Base-by-base conservation (phyloP, 805 yeast species). In the Millerozyma acaciae region DNA sequence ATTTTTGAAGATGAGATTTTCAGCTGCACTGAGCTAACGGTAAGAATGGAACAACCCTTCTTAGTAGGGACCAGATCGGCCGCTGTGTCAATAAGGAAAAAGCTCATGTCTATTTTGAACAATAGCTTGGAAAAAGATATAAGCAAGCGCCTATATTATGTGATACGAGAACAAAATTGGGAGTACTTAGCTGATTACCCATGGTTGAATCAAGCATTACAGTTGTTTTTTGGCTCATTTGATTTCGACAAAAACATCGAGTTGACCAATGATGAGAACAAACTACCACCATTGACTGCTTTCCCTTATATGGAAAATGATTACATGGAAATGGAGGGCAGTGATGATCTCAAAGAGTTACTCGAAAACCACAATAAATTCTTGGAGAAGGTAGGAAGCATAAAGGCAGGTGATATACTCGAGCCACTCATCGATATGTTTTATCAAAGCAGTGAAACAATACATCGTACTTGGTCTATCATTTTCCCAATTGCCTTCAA, bases 161-260 rank as follows among this genome's bases (percentile, higher is more conserved):
- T 90, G 6, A 74, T 94, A n/a, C 68, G 90, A 23, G 97, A 93
- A 48, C 99, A 93, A 55, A 90, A 87, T 50, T 93, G 99, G 99
- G 99, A 93, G 53, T 83, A 76, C 44, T 64, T 93, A 23, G 89
- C 95, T 1, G 98, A 93, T 44, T 84, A 84, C 48, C 84, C 88
- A 26, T 93, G 98, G 98, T 61, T 90, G 40, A 87, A 87, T 53
- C 97, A 90, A 55, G 97, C 96, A 0, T 66, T 86, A 13, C 96
- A 89, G 51, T 60, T 94, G 18, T 60, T 93, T 5, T 86, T 82
- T 50, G 95, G 93, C 0, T 71, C 95, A 0, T 78, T 85, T 44
- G 81, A 80, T 37, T 57, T 56, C 24, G 70, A 71, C 1, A 64
- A 71, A 35, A 55, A 50, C 2, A 45, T 87, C 13, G 57, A 55